Conservation (phyloP, 129 eudicot species). For the Flaveria sonorensis region DNA sequence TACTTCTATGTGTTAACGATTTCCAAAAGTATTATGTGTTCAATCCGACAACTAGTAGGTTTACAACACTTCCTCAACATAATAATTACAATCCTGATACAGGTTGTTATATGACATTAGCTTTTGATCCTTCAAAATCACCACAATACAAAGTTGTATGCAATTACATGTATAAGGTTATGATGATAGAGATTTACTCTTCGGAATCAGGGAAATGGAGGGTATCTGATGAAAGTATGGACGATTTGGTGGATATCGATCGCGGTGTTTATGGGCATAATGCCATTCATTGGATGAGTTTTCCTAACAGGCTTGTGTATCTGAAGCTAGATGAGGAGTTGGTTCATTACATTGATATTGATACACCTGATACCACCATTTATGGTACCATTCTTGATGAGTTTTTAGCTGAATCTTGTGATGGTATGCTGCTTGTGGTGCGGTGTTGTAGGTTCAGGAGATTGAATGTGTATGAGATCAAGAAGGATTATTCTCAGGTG, state of each 20-base stretch:
- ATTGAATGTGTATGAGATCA: constrained; percentile 38
- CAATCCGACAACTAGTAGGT: constrained; percentile 41
- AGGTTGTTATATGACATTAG: constrained; percentile 37
- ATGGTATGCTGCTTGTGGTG: constrained; percentile 44
- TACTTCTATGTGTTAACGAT: constrained; percentile 39
- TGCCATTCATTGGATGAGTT: constrained; percentile 42
- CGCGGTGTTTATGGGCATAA: constrained; percentile 41
- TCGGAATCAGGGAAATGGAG: constrained; percentile 32
- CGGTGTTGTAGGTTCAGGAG: constrained; percentile 32
- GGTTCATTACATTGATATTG: constrained; percentile 28
- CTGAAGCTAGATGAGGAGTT: constrained; percentile 27
- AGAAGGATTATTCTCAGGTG: constrained; percentile 38
- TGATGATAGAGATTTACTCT: constrained; percentile 36
- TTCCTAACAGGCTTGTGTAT: constrained; percentile 34
- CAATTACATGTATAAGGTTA: constrained; percentile 18
- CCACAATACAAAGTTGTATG: constrained; percentile 36
- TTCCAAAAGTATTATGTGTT: constrained; percentile 33
- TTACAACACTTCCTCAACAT: constrained; percentile 24
- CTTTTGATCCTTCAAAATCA: constrained; percentile 39
- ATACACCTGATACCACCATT: constrained; percentile 35
- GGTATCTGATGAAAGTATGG: constrained; percentile 27
- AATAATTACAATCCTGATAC: constrained; percentile 32
- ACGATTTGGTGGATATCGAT: constrained; percentile 36
- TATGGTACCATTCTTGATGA: constrained; percentile 37
- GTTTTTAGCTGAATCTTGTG: constrained; percentile 36